phyloP scores from a whole-genome alignment of 208 protist species.

The Phytomonas sp. region DNA sequence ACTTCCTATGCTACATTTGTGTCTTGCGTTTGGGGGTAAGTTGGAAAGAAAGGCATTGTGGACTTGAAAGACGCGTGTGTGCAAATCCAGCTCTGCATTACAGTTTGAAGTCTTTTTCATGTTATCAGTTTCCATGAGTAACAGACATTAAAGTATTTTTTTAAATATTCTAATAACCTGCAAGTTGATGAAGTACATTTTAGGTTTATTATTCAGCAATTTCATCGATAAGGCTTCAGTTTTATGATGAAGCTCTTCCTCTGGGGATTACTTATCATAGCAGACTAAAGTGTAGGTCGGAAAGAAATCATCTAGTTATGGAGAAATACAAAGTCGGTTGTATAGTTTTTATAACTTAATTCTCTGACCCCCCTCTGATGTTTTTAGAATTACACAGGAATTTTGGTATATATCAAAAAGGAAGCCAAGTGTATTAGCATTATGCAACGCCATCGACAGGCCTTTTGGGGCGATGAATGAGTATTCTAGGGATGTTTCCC shows the following conservation, averaged over 20 bases:
- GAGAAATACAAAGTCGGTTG: not conserved
- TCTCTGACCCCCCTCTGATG: not conserved
- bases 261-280: not conserved
- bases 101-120: not conserved
- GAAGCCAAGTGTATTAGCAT: not conserved
- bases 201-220: not conserved
- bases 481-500: not conserved
- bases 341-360: not conserved
- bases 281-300: not conserved
- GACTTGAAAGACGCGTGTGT: not conserved
- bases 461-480: not conserved
- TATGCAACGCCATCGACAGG: not conserved
- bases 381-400: not conserved
- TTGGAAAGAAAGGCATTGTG: not conserved
- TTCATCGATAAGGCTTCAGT: not conserved
- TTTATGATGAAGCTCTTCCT: not conserved
- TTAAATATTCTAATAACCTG: not conserved
- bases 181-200: not conserved
- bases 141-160: not conserved
- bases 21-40: not conserved
- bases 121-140: not conserved
- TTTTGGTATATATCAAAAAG: not conserved
- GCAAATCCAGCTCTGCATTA: not conserved
- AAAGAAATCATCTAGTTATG: not conserved
- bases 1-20: not conserved